Percentiles rank a stretch among this genome's conserved stretches.
phyloP scores from a whole-genome alignment of 164 flowering plant genomes.

The Chimonanthus salicifolius region DNA sequence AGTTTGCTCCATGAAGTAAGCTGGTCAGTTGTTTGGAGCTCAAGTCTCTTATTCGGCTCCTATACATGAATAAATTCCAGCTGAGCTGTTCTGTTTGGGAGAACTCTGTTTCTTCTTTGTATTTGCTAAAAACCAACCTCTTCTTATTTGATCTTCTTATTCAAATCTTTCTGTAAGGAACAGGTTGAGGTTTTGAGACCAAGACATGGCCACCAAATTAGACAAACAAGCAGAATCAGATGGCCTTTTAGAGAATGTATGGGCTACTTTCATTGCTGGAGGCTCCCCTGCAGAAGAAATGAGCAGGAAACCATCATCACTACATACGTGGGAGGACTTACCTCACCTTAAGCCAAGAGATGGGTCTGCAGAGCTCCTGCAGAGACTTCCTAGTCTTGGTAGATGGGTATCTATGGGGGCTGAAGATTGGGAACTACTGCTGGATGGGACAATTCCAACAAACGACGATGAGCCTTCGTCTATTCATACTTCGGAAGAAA shows the following conservation, averaged over 20 bases:
- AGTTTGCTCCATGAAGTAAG: constrained; percentile 33
- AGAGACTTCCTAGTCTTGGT: constrained; percentile 63
- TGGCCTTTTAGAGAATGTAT: constrained; percentile 53
- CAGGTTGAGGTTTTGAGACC: not conserved
- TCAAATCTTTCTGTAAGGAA: not conserved
- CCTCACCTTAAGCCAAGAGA: constrained; percentile 35
- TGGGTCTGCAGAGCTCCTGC: constrained; percentile 32
- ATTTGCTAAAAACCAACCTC: not conserved
- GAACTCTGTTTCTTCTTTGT: constrained; percentile 2
- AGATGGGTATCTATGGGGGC: constrained; percentile 76
- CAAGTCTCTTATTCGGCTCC: constrained; percentile 34
- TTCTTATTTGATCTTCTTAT: not conserved
- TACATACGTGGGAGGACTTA: constrained; percentile 35
- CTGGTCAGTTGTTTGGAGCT: constrained; percentile 29
- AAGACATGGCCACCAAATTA: constrained; percentile 24
- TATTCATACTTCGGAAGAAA: constrained; percentile 2
- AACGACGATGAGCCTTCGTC: constrained; percentile 11
- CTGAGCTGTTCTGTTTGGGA: constrained; percentile 19
- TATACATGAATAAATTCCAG: constrained; percentile 17
- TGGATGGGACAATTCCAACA: constrained; percentile 23
- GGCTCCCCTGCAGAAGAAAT: constrained; percentile 5
- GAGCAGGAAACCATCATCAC: not conserved
- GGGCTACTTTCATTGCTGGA: constrained; percentile 56
- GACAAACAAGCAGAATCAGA: constrained; percentile 19
- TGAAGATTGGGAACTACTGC: constrained; percentile 63